Evolutionary conservation across 2,329 filamentous ascomycete species (phyloP).

Genomic region (Fusarium chaquense): DNA sequence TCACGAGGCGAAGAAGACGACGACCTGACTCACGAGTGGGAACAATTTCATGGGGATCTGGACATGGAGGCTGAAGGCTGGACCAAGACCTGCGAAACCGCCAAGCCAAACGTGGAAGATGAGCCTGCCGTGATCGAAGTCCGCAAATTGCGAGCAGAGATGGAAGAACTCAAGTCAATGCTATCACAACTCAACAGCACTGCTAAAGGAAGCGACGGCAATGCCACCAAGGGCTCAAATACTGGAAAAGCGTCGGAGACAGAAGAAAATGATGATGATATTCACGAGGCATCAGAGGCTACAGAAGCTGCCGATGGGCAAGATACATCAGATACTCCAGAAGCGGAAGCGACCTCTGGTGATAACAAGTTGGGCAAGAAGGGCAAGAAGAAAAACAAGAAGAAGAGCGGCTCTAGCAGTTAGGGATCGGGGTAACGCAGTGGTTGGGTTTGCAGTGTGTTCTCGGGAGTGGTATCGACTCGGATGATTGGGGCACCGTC

Average conservation of each 20-base stretch:
- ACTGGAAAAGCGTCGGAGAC: slow-evolving; percentile 18
- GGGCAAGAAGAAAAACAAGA: slow-evolving; percentile 49
- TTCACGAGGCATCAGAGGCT: slow-evolving; percentile 26
- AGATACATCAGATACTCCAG: slow-evolving; percentile 28
- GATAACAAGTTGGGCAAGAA: slow-evolving; percentile 41
- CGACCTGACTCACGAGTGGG: slow-evolving; percentile 91
- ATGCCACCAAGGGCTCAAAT: slow-evolving; percentile 3
- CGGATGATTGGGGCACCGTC: background rate
- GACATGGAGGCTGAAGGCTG: slow-evolving; percentile 89
- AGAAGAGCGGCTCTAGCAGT: slow-evolving; percentile 34
- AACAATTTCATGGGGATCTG: slow-evolving; percentile 77
- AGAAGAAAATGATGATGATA: slow-evolving; percentile 23
- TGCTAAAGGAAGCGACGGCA: slow-evolving; percentile 30
- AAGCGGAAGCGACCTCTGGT: slow-evolving; percentile 27
- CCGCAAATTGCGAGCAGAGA: slow-evolving; percentile 67
- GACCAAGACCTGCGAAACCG: slow-evolving; percentile 81
- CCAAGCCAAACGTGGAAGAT: slow-evolving; percentile 83
- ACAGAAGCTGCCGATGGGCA: slow-evolving; percentile 24
- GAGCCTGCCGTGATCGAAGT: slow-evolving; percentile 81
- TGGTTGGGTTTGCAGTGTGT: background rate
- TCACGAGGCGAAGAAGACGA: slow-evolving; percentile 88
- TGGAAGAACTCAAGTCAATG: slow-evolving; percentile 67
- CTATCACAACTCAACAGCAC: slow-evolving; percentile 52
- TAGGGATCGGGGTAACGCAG: slow-evolving; percentile 15
- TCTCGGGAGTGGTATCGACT: background rate